Base-by-base conservation (phyloP, 352 stramenopile species). In the Sclerospora graminicola region DNA sequence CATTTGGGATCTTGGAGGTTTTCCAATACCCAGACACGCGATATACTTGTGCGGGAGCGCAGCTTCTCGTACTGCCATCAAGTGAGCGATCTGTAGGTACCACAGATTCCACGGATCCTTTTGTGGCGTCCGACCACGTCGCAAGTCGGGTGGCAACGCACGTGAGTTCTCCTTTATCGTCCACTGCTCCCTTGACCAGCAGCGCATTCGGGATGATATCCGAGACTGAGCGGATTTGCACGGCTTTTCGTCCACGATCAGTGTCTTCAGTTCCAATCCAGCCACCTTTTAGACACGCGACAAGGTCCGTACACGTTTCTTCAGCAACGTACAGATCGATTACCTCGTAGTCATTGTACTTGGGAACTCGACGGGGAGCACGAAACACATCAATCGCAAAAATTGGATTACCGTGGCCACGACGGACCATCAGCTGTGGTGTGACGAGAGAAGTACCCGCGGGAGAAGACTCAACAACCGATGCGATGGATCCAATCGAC, bases 281-380 rank as follows among this genome's bases (percentile, higher is more conserved):
- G 33, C 86, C 71, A 5, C 79, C 82, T 41, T 64, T 63, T 15
- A 93, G 20, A 16, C 59, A 34, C 13, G 55, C 20, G 20, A 49
- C 28, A 8, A 30, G 8, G 53, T 58, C 48, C 8, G 41, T 39
- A 26, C 33, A 39, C 14, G 34, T 46, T 35, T 20, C 38, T 42
- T 49, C 49, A 20, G 41, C 41, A 21, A 51, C 50, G 35, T 81
- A 74, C 13, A 94, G 35, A 14, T 89, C 65, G 21, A 92, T 91
- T 8, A 89, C 73, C 49, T 94, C 82, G 50, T 94, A 94, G 39
- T 94, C 80, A 26, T 88, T 88, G 52, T 91, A 94, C 30, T 86
- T 84, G 6, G 82, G 82, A 14, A 94, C 78, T 66, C 85, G 70
- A 8, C 78, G 68, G 18, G 82, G 82, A 5, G 80, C 76, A 26